Evolutionary conservation across 768 basidiomycete species (phyloP), one percentile per base, ranked within the genome.

Genomic region (Boletus subcaerulescens): DNA sequence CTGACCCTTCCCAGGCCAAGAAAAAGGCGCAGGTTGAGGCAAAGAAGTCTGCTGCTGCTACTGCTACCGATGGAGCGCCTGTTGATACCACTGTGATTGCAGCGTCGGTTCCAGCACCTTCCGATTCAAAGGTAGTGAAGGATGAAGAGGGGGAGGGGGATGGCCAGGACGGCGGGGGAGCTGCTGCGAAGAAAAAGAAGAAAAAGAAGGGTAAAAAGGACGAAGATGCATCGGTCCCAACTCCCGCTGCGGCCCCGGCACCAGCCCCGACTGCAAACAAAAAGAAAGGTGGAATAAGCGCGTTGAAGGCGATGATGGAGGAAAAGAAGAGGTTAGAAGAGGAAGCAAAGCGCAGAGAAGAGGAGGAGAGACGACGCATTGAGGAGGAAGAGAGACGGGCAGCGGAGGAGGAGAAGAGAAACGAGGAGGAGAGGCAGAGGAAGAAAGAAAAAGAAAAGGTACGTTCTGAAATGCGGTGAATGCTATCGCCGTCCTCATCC

Each of bases 401-500:
- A 4, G 91, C 81, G 58, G 93, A 95, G 69, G 92, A 93, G 73
- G 90, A 77, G 56, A 76, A 75, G 64, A 77, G 75, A 68, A 87
- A 81, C 60, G 92, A 93, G 67, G 90, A 92, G 71, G 91, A 89
- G 74, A 92, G 86, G 71, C 84, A 84, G 58, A 80, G 86, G 51
- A 83, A 71, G 75, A 95, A 94, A 70, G 93, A 96, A 64, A 93
- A 88, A 64, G 90, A 93, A 72, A 93, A 91, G 80, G 90, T 89
- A 65, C 40, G 56, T 4, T 2, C 45, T 10, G 6, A 55, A 48
- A 46, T 55, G 5, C 13, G 32, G 22, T 49, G 5, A 11, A 44
- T 47, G 31, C 35, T 13, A 31, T 50, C 52, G 14, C 44, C 46
- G 10, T 29, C 40, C 50, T 55, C 38, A 49, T 33, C 40, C 11